Evolutionary conservation across 768 basidiomycete genomes (phyloP).

Genomic region (Pisolithus tinctorius): DNA sequence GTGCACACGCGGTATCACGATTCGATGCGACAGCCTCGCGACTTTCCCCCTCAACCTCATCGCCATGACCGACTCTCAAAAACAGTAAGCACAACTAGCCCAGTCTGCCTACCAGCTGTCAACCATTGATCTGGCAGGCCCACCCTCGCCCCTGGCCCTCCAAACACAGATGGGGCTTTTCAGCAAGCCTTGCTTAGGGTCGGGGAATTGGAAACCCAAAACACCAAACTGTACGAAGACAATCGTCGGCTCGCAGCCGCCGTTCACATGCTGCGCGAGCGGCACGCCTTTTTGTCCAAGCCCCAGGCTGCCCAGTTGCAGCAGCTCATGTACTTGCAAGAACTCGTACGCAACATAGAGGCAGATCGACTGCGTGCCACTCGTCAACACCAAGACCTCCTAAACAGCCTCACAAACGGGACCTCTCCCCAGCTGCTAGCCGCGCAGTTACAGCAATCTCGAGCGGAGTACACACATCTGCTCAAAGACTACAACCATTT

Average conservation of each 20-base stretch:
- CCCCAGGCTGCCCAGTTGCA: constrained; percentile 12
- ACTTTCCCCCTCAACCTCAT: too few relatives aligned
- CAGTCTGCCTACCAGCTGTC: not conserved
- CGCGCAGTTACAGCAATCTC: constrained; percentile 13
- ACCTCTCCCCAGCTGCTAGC: constrained; percentile 12
- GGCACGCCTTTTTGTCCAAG: constrained; percentile 15
- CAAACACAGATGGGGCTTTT: constrained; percentile 29
- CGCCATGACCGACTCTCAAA: not conserved
- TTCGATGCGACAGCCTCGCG: too few relatives aligned
- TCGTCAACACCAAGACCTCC: constrained; percentile 20
- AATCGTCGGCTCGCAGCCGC: constrained; percentile 27
- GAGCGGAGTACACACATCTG: constrained; percentile 14
- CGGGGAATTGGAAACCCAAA: constrained; percentile 21
- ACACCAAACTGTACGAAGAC: constrained; percentile 32
- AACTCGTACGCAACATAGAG: constrained; percentile 19
- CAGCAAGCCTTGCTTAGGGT: constrained; percentile 26
- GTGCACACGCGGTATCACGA: too few relatives aligned
- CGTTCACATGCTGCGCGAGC: constrained; percentile 26
- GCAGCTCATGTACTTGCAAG: constrained; percentile 18
- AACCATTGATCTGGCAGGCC: constrained; percentile 22
- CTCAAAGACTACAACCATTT: constrained; percentile 16
- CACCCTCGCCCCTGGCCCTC: constrained; percentile 40
- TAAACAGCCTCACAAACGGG: constrained; percentile 8
- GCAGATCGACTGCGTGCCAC: constrained; percentile 9
- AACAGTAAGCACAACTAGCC: not conserved